phyloP scores from a whole-genome alignment of 1,284 basidiomycete species.

The Ganoderma lingzhi region DNA sequence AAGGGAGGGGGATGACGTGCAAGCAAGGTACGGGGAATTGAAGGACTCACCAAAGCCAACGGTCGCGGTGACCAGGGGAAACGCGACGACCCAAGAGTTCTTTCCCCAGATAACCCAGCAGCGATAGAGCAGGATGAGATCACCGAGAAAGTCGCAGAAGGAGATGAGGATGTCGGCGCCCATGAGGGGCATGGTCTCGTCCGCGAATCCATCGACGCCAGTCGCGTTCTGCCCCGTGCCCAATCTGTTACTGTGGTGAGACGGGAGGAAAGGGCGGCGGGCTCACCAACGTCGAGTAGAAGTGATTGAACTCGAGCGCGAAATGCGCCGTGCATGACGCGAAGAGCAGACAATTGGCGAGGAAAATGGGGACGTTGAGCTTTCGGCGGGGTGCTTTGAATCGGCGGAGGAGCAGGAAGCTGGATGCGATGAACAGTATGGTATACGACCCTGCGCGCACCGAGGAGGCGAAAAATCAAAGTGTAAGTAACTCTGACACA shows the following conservation, averaged over 20 bases:
- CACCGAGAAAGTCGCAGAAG: constrained; percentile 47
- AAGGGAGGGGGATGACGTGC: constrained; percentile 43
- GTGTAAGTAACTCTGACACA: neutral
- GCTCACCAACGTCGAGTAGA: constrained; percentile 43
- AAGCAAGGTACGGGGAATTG: constrained; percentile 1
- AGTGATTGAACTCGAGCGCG: constrained; percentile 48
- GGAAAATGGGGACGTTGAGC: constrained; percentile 18
- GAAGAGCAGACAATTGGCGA: constrained; percentile 38
- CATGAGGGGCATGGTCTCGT: constrained; percentile 41
- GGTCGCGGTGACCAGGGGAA: constrained; percentile 44
- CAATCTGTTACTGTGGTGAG: neutral
- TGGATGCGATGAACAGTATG: constrained; percentile 17
- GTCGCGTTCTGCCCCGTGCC: constrained; percentile 11
- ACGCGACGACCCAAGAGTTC: constrained; percentile 39
- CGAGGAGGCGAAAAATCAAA: neutral
- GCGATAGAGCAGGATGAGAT: constrained; percentile 47
- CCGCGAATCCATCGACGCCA: constrained; percentile 33
- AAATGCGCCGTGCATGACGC: constrained; percentile 46
- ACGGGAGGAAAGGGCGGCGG: neutral
- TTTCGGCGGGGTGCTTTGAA: constrained; percentile 11
- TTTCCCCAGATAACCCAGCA: constrained; percentile 48
- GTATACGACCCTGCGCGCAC: constrained; percentile 19
- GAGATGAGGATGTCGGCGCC: constrained; percentile 46
- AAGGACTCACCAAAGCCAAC: constrained; percentile 42
- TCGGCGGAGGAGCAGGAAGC: constrained; percentile 30